These are phyloP conservation scores for Arxiozyma slooffiae DNA, from an alignment of 1,139 yeast species.

Conservation along the genomic window DNA sequence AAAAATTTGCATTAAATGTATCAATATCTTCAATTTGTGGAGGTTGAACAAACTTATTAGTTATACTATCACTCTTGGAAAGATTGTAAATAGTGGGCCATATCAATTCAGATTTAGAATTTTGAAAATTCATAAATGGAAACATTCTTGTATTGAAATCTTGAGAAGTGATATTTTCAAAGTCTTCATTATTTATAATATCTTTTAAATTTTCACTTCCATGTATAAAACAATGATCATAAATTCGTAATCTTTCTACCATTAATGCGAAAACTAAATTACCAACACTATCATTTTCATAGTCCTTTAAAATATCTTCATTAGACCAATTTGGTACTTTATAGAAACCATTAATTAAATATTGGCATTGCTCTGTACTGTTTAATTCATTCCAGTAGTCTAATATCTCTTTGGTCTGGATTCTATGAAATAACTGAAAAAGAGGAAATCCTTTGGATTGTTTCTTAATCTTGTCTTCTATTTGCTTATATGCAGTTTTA, in stretches of 20 bases:
- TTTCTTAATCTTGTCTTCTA: neutral
- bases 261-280: constrained; percentile 10
- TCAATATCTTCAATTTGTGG: constrained; percentile 3
- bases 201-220: constrained; percentile 16
- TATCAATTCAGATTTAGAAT: constrained; percentile 5
- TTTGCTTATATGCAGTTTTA: neutral
- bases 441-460: neutral
- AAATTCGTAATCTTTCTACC: constrained; percentile 7
- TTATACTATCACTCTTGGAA: neutral
- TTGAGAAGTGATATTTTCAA: neutral
- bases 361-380: constrained; percentile 13
- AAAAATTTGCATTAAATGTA: constrained; percentile 17
- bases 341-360: constrained; percentile 15
- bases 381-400: neutral
- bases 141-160: constrained; percentile 7
- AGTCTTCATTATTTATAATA: neutral
- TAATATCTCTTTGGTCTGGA: neutral
- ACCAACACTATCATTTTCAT: constrained; percentile 11
- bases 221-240: constrained; percentile 7
- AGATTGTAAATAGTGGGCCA: constrained; percentile 4
- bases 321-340: constrained; percentile 16
- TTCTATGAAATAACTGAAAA: neutral
- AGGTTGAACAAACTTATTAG: neutral
- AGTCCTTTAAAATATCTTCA: constrained; percentile 6
- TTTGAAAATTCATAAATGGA: constrained; percentile 7